A percentile compares a stretch with the other conserved stretches of the same genome.
Evolutionary conservation across 2,329 filamentous ascomycete genomes (phyloP).

Genomic region (Colletotrichum graminicola): DNA sequence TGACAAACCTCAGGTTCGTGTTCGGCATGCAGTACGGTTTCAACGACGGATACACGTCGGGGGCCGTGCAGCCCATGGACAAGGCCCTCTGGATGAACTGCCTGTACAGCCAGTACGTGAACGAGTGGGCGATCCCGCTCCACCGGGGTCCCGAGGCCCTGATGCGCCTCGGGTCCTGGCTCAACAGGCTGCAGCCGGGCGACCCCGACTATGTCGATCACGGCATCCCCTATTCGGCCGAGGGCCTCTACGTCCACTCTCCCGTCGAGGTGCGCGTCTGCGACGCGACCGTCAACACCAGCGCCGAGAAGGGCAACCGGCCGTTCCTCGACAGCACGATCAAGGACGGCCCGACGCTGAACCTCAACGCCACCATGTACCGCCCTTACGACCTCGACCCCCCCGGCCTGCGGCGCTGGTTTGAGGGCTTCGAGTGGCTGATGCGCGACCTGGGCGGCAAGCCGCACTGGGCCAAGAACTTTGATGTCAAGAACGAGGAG

Average conservation of each 20-base stretch:
- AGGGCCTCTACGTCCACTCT: conserved; percentile 88
- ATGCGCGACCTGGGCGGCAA: conserved; percentile 87
- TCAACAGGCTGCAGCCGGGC: conserved; percentile 72
- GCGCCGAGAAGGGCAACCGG: conserved; percentile 47
- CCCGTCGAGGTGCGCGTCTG: conserved; percentile 91
- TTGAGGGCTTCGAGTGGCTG: conserved; percentile 89
- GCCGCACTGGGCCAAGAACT: conserved; percentile 98
- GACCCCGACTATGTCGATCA: conserved; percentile 74
- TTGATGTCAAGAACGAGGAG: conserved; percentile 68
- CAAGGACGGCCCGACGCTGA: conserved; percentile 79
- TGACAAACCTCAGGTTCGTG: conserved; percentile 73
- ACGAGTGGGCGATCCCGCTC: conserved; percentile 96
- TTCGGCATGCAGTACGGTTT: conserved; percentile 99
- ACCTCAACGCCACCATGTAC: conserved; percentile 92
- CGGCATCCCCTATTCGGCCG: conserved; percentile 81
- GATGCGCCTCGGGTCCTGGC: conserved; percentile 85
- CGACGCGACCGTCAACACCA: conserved; percentile 68
- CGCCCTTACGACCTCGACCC: conserved; percentile 84
- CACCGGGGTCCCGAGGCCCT: conserved; percentile 89
- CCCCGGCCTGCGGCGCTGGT: conserved; percentile 81
- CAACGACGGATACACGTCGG: conserved; percentile 73
- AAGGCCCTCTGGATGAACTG: conserved; percentile 95
- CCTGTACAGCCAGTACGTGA: conserved; percentile 96
- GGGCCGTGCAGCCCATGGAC: conserved; percentile 84
- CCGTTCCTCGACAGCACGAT: conserved; percentile 77